These are phyloP conservation scores for Thraustochytrium sp. DNA, from an alignment of 352 stramenopile species.

Conservation along the genomic window DNA sequence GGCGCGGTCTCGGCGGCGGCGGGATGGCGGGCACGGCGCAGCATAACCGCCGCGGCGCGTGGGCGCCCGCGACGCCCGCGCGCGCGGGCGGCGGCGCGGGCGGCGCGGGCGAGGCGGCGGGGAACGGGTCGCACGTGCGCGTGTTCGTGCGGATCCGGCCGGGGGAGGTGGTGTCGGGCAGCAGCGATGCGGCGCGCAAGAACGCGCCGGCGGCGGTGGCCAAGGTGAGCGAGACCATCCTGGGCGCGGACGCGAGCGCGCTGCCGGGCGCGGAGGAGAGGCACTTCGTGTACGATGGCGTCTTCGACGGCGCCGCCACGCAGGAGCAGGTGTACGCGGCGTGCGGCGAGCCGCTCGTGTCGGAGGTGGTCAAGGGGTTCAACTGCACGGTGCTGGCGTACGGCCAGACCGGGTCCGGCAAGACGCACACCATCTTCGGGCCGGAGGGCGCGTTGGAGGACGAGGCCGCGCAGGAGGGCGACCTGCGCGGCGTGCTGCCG, in stretches of 20 bases:
- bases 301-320: slow-evolving; percentile 53
- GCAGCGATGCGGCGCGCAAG: not conserved
- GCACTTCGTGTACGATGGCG: slow-evolving; percentile 53
- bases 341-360: slow-evolving; percentile 59
- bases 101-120: not conserved
- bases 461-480: not conserved
- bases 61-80: not conserved
- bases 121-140: not conserved
- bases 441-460: not conserved
- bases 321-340: slow-evolving; percentile 56
- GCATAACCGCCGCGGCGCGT: not conserved
- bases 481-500: slow-evolving; percentile 9
- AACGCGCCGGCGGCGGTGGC: not conserved
- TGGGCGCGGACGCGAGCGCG: not conserved
- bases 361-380: slow-evolving; percentile 81
- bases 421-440: slow-evolving; percentile 41
- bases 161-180: not conserved
- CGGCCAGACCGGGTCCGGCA: slow-evolving; percentile 62
- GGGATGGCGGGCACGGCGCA: too few species aligned
- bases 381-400: slow-evolving; percentile 88
- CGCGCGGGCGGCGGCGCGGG: not conserved
- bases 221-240: not conserved
- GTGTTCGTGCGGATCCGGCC: slow-evolving; percentile 33
- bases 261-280: not conserved
- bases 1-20: too few species aligned